Percentiles rank a stretch among this genome's conserved stretches.
These are phyloP conservation scores for Venturia nashicola DNA, from an alignment of 2,329 filamentous ascomycete genomes.

Conservation along the genomic window DNA sequence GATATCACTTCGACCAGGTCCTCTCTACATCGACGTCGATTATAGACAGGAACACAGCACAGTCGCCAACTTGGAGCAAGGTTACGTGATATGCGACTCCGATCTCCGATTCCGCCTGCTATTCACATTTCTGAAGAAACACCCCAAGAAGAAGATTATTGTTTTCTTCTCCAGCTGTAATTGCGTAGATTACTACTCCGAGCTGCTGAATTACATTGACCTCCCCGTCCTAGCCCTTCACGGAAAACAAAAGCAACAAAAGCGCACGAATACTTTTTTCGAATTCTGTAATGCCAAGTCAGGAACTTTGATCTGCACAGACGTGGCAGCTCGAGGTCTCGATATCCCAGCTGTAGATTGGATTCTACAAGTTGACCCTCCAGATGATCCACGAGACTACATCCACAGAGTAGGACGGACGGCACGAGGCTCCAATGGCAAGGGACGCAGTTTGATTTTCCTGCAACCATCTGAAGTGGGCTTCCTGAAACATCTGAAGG, in stretches of 20 bases:
- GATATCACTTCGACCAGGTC: slow-evolving; percentile 82
- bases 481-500: slow-evolving; percentile 83
- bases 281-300: slow-evolving; percentile 81
- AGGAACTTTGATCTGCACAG: slow-evolving; percentile 88
- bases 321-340: slow-evolving; percentile 86
- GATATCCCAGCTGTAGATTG: slow-evolving; percentile 95
- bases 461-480: slow-evolving; percentile 84
- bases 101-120: slow-evolving; percentile 89
- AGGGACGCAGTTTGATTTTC: slow-evolving; percentile 85
- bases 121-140: slow-evolving; percentile 86
- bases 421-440: slow-evolving; percentile 69
- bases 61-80: slow-evolving; percentile 87
- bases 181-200: slow-evolving; percentile 89
- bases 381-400: slow-evolving; percentile 65
- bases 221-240: slow-evolving; percentile 76
- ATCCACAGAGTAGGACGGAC: slow-evolving; percentile 95
- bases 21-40: slow-evolving; percentile 95
- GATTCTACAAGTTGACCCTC: slow-evolving; percentile 92
- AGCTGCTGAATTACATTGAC: slow-evolving; percentile 96
- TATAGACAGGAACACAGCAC: slow-evolving; percentile 81
- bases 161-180: slow-evolving; percentile 84
- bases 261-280: slow-evolving; percentile 97
- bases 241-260: slow-evolving; percentile 95
- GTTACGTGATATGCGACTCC: slow-evolving; percentile 85
- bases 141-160: slow-evolving; percentile 79